A percentile compares a stretch with the other conserved stretches of the same genome.
phyloP scores from a whole-genome alignment of 2,329 filamentous ascomycete genomes.

The Hortaea werneckii region DNA sequence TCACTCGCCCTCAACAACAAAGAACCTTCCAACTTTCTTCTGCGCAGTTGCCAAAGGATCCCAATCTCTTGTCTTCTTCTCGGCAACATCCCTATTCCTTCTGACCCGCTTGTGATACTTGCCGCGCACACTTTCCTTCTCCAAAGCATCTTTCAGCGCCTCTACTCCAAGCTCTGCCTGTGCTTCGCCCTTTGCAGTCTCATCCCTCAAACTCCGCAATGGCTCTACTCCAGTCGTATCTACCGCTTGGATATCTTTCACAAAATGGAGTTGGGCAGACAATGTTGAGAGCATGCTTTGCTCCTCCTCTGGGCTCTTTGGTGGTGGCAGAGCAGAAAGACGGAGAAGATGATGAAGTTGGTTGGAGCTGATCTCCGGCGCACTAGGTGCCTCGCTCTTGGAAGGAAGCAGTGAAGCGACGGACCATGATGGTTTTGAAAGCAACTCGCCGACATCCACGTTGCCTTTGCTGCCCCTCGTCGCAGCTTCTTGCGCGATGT shows the following conservation, averaged over 20 bases:
- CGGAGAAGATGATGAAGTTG: constrained; percentile 77
- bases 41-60: constrained; percentile 58
- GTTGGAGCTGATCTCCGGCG: constrained; percentile 46
- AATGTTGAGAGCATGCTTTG: constrained; percentile 62
- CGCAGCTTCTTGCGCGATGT: not conserved
- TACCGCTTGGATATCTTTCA: constrained; percentile 72
- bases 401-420: constrained; percentile 60
- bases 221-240: constrained; percentile 65
- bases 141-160: constrained; percentile 47
- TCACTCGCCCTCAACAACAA: constrained; percentile 57
- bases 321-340: constrained; percentile 75
- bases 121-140: constrained; percentile 52
- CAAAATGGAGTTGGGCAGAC: constrained; percentile 76
- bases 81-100: constrained; percentile 26
- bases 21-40: constrained; percentile 60
- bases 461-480: not conserved
- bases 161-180: constrained; percentile 52
- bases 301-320: constrained; percentile 54
- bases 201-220: constrained; percentile 70
- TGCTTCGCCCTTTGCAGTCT: constrained; percentile 47
- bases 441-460: constrained; percentile 31
- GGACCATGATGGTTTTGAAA: constrained; percentile 72
- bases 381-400: constrained; percentile 19
- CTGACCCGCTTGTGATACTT: constrained; percentile 40
- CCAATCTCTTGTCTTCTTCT: constrained; percentile 50